These are phyloP conservation scores for Salix exigua DNA, from an alignment of 345 rosid species.

Conservation along the genomic window DNA sequence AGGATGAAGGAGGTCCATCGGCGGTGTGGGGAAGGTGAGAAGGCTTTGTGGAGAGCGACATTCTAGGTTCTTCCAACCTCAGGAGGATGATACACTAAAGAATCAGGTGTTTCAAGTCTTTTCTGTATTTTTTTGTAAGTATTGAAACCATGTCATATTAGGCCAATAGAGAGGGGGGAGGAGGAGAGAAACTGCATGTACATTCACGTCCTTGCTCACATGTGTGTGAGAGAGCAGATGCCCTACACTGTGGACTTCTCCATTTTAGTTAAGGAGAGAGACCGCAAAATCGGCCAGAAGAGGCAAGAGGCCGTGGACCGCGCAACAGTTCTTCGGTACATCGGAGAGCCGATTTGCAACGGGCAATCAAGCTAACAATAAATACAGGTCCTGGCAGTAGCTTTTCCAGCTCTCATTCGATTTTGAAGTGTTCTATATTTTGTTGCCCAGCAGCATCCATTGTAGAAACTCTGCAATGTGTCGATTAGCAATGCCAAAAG, in stretches of 20 bases:
- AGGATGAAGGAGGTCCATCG: constrained; percentile 87
- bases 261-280: constrained; percentile 32
- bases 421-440: not conserved
- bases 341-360: constrained; percentile 42
- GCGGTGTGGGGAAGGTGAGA: constrained; percentile 91
- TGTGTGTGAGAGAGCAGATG: constrained; percentile 8
- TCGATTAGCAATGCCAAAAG: too few relatives aligned
- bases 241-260: constrained; percentile 25
- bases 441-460: not conserved
- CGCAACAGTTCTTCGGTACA: constrained; percentile 40
- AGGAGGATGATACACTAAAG: constrained; percentile 23
- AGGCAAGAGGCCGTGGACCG: constrained; percentile 11
- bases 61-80: constrained; percentile 50
- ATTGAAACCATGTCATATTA: constrained; percentile 20
- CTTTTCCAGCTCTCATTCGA: not conserved
- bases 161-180: not conserved
- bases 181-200: constrained; percentile 5
- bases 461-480: too few relatives aligned
- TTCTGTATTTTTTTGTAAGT: constrained; percentile 17
- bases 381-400: constrained; percentile 16
- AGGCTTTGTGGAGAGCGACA: constrained; percentile 76
- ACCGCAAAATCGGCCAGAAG: constrained; percentile 8
- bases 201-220: not conserved
- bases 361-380: constrained; percentile 33
- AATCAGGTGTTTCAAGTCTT: constrained; percentile 16